Base-by-base conservation (phyloP, 306 rosid species). In the Ormosia emarginata region DNA sequence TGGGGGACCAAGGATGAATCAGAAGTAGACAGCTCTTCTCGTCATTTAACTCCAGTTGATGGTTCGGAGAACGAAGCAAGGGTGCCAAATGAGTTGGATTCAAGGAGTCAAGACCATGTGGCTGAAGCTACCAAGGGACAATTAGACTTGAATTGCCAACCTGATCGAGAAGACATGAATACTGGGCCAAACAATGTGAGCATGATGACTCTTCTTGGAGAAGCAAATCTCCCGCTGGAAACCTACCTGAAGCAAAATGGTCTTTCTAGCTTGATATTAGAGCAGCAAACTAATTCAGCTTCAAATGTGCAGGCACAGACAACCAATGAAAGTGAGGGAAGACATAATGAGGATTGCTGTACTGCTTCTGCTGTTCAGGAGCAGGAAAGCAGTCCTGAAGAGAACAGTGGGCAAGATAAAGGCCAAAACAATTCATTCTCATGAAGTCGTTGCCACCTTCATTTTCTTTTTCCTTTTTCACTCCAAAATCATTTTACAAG, bases 231-330 rank as follows among this genome's bases (percentile, higher is more conserved):
- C 68, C 98, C 98, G 1, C 81, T 95, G 49, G 94, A 92, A 50
- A 85, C 91, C 2, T 93, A 93, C 82, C 83, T 95, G 81, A 93
- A 93, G 86, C 92, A 92, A 87, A 95, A 92, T 74, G 99, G 99
- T 56, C 94, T 93, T 53, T 67, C 93, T 43, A 95, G 98, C 89
- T 88, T 95, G 90, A 78, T 83, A 46, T 67, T 92, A 6, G 97
- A 95, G 78, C 95, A 90, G 79, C 94, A 85, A 85, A 83, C 90
- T 62, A 90, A 90, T 76, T 86, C 95, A 29, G 75, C 91, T 8
- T 88, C 99, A 65, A 87, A 82, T 44, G 86, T 71, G 50, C 91
- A 82, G 50, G 83, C 86, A 5, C 92, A 90, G 75, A 90, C 85
- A 18, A 58, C 87, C 13, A 88, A 90, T 29, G 97, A 88, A 74